phyloP scores from a whole-genome alignment of 2,329 filamentous ascomycete species.

The Lachnellula arida region DNA sequence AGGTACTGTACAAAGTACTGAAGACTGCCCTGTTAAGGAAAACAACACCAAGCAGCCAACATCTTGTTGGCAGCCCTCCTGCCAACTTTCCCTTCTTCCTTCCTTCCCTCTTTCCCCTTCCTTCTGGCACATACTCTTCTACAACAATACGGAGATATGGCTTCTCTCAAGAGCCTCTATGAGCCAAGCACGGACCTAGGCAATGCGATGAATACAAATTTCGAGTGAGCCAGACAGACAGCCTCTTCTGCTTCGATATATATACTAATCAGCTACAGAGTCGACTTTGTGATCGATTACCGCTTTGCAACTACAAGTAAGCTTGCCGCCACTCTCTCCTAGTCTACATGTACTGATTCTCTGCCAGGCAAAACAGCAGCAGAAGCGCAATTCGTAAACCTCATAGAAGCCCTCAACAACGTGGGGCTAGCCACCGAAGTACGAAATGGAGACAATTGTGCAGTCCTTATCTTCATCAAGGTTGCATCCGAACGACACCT shows the following conservation, averaged over 20 bases:
- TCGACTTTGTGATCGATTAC: constrained; percentile 87
- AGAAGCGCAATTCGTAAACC: constrained; percentile 69
- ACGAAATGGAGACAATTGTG: constrained; percentile 68
- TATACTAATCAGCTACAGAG: constrained; percentile 40
- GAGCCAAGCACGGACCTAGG: constrained; percentile 17
- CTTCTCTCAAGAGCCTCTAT: constrained; percentile 23
- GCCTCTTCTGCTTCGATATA: not conserved
- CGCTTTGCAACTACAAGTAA: constrained; percentile 64
- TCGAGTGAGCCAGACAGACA: constrained; percentile 33
- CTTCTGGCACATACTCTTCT: constrained; percentile 5
- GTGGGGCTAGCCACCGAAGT: constrained; percentile 88
- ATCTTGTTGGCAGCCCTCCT: not conserved
- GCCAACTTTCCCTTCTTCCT: constrained; percentile 15
- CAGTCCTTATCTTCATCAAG: constrained; percentile 78
- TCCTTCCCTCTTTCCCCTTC: constrained; percentile 3
- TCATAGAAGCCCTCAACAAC: constrained; percentile 68
- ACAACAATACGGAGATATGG: constrained; percentile 20
- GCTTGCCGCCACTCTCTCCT: constrained; percentile 2
- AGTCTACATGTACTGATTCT: constrained; percentile 14
- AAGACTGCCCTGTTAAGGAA: not conserved
- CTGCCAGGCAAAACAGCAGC: constrained; percentile 61
- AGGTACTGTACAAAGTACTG: not conserved
- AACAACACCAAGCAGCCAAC: not conserved
- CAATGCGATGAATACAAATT: constrained; percentile 34
- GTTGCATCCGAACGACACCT: constrained; percentile 72